These are phyloP conservation scores for Tympanopsis confertula DNA, from an alignment of 2,329 filamentous ascomycete species.

Conservation along the genomic window DNA sequence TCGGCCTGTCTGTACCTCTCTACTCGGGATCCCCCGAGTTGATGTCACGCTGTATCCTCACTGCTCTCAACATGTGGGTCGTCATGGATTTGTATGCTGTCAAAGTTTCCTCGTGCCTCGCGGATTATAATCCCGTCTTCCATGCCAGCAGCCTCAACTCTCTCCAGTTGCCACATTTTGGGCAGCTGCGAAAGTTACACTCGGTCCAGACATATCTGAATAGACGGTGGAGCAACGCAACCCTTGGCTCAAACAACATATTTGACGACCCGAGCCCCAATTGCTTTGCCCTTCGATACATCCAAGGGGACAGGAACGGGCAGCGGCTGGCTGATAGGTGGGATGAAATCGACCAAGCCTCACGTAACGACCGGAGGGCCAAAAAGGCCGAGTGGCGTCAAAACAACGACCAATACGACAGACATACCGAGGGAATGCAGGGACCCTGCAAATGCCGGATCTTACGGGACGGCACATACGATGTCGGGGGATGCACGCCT, in stretches of 20 bases:
- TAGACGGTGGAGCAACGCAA: constrained; percentile 13
- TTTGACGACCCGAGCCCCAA: constrained; percentile 22
- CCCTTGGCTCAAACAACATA: constrained; percentile 17
- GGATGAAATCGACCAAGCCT: constrained; percentile 18
- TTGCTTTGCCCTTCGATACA: constrained; percentile 13
- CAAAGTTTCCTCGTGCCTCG: constrained; percentile 21
- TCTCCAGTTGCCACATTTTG: constrained; percentile 23
- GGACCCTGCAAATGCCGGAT: constrained; percentile 17
- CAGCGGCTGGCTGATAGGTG: constrained; percentile 15
- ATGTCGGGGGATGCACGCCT: constrained; percentile 25
- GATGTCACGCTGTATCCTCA: constrained; percentile 30
- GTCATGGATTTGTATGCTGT: constrained; percentile 27
- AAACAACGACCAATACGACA: constrained; percentile 19
- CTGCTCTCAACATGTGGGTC: constrained; percentile 34
- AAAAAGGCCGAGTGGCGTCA: constrained; percentile 26
- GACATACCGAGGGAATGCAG: constrained; percentile 18
- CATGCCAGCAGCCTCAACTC: constrained; percentile 24
- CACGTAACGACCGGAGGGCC: constrained; percentile 9
- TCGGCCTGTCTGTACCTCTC: constrained; percentile 11
- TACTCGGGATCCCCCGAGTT: constrained; percentile 28
- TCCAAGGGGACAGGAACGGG: constrained; percentile 1
- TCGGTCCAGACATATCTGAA: constrained; percentile 29
- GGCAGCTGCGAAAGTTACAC: constrained; percentile 29
- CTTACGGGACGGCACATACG: constrained; percentile 12
- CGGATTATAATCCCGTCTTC: constrained; percentile 29